Percentiles rank a stretch among this genome's conserved stretches.
These are phyloP conservation scores for Coemansia erecta DNA, from an alignment of 192 early-diverging fungal species.

Conservation along the genomic window DNA sequence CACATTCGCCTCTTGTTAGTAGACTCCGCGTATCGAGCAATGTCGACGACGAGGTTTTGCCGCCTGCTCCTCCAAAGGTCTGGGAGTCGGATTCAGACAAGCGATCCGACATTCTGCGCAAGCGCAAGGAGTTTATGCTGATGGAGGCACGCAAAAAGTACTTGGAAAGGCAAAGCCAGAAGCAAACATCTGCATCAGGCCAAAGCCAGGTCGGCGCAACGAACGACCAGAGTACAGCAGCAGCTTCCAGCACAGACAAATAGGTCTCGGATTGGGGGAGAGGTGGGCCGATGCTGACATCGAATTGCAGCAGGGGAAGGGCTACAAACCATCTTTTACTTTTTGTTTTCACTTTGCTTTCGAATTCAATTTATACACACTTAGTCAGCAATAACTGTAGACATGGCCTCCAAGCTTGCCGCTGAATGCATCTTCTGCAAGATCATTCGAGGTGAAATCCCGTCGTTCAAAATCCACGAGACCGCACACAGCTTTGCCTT, in stretches of 20 bases:
- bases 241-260: background rate
- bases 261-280: background rate
- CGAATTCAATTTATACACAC: background rate
- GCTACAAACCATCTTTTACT: background rate
- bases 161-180: slow-evolving; percentile 26
- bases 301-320: no score
- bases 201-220: background rate
- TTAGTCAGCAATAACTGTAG: background rate
- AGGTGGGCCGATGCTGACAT: no score
- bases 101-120: slow-evolving; percentile 30
- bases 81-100: slow-evolving; percentile 44
- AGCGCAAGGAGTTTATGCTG: slow-evolving; percentile 51
- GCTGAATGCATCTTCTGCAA: slow-evolving; percentile 87
- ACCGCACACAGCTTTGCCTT: slow-evolving; percentile 80
- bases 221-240: background rate
- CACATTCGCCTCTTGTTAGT: slow-evolving; percentile 40
- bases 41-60: slow-evolving; percentile 14
- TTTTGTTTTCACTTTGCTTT: background rate
- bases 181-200: background rate
- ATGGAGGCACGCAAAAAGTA: slow-evolving; percentile 47
- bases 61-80: slow-evolving; percentile 33
- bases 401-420: slow-evolving; percentile 39
- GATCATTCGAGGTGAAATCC: slow-evolving; percentile 82
- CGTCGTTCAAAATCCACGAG: slow-evolving; percentile 78
- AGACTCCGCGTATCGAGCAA: slow-evolving; percentile 32